phyloP scores from a whole-genome alignment of 1,284 basidiomycete genomes.

The Sporisorium iseilematis-ciliati region DNA sequence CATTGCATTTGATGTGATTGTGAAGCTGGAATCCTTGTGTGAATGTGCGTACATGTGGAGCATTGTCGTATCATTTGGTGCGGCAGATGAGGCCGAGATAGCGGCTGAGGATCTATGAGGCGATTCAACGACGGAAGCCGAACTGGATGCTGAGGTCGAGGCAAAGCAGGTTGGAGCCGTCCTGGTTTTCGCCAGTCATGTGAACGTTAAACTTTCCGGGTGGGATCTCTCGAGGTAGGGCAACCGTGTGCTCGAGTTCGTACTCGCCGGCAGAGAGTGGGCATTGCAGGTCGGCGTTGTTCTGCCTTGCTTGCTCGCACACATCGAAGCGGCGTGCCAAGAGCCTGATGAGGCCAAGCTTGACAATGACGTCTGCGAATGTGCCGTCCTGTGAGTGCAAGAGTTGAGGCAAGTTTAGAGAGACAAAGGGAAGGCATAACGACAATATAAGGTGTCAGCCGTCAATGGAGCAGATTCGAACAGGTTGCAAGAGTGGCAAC shows the following conservation, averaged over 20 bases:
- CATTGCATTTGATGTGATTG: constrained; percentile 1
- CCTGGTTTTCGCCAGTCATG: constrained; percentile 80
- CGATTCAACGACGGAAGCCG: constrained; percentile 39
- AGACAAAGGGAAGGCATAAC: background rate
- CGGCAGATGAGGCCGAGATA: background rate
- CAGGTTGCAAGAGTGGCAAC: constrained; percentile 9
- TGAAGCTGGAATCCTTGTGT: constrained; percentile 4
- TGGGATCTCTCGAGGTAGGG: constrained; percentile 64
- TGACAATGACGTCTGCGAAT: constrained; percentile 64
- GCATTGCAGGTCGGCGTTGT: constrained; percentile 65
- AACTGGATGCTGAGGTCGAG: constrained; percentile 79
- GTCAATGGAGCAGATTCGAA: background rate
- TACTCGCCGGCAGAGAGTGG: constrained; percentile 62
- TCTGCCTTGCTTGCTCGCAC: constrained; percentile 60
- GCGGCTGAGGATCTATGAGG: background rate
- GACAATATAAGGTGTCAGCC: background rate
- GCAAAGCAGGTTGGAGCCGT: constrained; percentile 84
- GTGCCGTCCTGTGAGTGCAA: constrained; percentile 51
- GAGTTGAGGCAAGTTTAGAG: background rate
- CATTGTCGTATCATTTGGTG: background rate
- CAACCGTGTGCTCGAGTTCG: constrained; percentile 63
- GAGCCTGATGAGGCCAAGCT: constrained; percentile 64
- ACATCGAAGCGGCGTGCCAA: constrained; percentile 63
- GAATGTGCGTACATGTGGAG: background rate
- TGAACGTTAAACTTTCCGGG: constrained; percentile 80